A percentile compares a stretch with the other conserved stretches of the same genome.
Evolutionary conservation across 148 eudicot species (phyloP).

Genomic region (Rheum nobile): DNA sequence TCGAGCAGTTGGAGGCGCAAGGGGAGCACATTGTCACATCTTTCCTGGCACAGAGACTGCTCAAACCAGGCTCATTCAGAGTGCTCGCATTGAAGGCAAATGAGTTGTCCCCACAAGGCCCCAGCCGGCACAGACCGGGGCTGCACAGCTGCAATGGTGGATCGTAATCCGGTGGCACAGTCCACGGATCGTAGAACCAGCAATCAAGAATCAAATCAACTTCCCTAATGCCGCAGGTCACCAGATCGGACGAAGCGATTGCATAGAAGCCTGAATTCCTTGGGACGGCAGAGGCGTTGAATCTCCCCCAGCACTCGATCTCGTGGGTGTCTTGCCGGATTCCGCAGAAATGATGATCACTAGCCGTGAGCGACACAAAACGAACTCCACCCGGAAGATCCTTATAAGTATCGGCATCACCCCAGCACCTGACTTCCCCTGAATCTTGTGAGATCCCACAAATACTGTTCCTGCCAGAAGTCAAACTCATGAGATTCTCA

Average conservation of each 20-base stretch:
- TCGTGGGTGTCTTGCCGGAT: constrained; percentile 71
- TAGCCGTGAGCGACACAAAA: constrained; percentile 55
- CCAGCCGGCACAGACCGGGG: constrained; percentile 62
- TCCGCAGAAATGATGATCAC: constrained; percentile 74
- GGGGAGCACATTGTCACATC: constrained; percentile 73
- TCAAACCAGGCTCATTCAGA: constrained; percentile 61
- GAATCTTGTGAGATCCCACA: constrained; percentile 53
- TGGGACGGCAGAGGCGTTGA: constrained; percentile 54
- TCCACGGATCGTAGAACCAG: constrained; percentile 41
- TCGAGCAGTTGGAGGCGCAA: constrained; percentile 60
- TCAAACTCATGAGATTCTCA: constrained; percentile 26
- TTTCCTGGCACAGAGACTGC: constrained; percentile 51
- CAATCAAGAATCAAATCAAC: constrained; percentile 82
- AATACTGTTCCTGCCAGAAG: constrained; percentile 38
- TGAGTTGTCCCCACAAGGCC: constrained; percentile 38
- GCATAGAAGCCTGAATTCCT: constrained; percentile 60
- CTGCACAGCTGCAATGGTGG: constrained; percentile 91
- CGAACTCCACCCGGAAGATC: constrained; percentile 34
- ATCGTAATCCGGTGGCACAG: constrained; percentile 30
- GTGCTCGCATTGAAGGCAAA: constrained; percentile 69
- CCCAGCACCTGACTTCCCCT: constrained; percentile 69
- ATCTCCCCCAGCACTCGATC: constrained; percentile 81
- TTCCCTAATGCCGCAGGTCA: constrained; percentile 78
- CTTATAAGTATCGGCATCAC: constrained; percentile 19
- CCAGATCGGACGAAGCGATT: constrained; percentile 48